Conservation (phyloP, 2,329 filamentous ascomycete species). For the Colletotrichum chrysophilum region DNA sequence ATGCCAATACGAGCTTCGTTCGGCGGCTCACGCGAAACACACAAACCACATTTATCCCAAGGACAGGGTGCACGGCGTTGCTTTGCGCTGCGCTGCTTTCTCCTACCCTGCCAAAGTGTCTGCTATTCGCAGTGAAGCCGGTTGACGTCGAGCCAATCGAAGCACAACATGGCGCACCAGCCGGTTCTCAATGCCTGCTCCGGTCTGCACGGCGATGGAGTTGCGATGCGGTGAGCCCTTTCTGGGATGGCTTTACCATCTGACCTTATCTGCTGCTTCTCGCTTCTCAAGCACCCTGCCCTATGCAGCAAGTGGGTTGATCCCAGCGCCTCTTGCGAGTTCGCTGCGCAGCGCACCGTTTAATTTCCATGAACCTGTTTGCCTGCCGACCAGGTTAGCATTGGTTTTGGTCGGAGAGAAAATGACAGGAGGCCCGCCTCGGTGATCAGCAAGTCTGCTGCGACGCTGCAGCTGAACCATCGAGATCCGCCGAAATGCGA, state of each 20-base stretch:
- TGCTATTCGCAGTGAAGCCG: not conserved
- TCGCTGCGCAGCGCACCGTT: not conserved
- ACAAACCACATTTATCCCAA: not conserved
- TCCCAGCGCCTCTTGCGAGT: not conserved
- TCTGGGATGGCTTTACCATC: not conserved
- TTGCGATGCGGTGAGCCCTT: conserved; percentile 17
- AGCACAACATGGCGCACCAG: not conserved
- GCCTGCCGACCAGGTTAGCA: not conserved
- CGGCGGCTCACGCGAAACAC: conserved; percentile 3
- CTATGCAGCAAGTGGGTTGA: not conserved
- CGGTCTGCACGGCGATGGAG: conserved; percentile 16
- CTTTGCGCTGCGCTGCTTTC: not conserved
- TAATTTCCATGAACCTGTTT: not conserved
- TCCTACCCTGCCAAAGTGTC: not conserved
- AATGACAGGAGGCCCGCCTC: not conserved
- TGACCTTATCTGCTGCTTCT: not conserved
- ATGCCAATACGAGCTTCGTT: not conserved
- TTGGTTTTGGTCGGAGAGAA: not conserved
- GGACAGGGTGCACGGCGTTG: not conserved
- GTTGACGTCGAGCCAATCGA: conserved; percentile 6
- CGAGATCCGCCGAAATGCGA: not conserved
- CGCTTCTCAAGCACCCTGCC: not conserved
- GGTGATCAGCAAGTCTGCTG: conserved; percentile 9
- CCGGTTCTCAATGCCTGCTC: conserved; percentile 6
- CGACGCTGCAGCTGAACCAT: conserved; percentile 4